Evolutionary conservation across 75 land plant species (phyloP).

Genomic region (Cryptomeria japonica): DNA sequence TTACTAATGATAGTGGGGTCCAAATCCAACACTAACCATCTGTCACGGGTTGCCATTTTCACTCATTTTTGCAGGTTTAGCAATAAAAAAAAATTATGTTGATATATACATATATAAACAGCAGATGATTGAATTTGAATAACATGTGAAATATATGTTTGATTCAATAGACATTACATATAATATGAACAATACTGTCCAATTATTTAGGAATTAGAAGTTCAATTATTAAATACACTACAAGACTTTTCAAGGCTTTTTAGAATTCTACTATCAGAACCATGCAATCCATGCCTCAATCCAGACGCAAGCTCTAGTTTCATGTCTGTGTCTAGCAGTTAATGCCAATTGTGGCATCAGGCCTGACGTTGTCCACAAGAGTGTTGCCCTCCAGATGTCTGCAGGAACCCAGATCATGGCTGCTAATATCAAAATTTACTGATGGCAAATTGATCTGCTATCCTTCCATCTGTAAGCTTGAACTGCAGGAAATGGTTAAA

Average conservation of each 20-base stretch:
- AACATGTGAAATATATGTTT: neutral
- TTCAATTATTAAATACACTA: neutral
- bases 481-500: slow-evolving; percentile 6
- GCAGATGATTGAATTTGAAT: neutral
- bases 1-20: neutral
- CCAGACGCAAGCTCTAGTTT: neutral
- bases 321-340: neutral
- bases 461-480: slow-evolving; percentile 12
- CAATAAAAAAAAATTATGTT: neutral
- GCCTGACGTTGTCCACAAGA: neutral
- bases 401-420: neutral
- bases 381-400: neutral
- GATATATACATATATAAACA: neutral
- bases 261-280: neutral
- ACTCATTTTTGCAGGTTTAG: neutral
- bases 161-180: neutral
- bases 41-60: neutral
- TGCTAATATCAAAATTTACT: slow-evolving; percentile 1
- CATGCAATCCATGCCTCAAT: neutral
- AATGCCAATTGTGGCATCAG: neutral
- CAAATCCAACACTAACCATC: neutral
- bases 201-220: neutral
- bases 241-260: neutral
- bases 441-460: slow-evolving; percentile 11
- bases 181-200: neutral